phyloP scores from a whole-genome alignment of 352 stramenopile species.

The Pythium aristosporum region DNA sequence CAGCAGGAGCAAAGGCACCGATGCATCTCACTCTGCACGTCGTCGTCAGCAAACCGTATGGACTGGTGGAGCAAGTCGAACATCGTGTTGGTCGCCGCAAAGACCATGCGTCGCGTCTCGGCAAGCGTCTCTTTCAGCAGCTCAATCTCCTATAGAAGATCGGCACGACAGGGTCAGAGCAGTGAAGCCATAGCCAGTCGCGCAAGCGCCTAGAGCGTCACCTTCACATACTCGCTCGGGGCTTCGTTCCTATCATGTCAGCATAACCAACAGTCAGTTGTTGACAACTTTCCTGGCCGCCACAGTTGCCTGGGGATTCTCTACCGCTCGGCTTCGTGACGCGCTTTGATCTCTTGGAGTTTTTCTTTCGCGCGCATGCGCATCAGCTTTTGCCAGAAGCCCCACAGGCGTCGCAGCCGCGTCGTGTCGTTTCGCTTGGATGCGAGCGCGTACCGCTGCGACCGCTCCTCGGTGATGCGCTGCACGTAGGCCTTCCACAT shows the following conservation, averaged over 20 bases:
- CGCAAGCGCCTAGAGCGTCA: neutral
- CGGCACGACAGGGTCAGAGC: no score
- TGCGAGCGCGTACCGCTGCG: constrained; percentile 59
- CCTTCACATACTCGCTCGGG: constrained; percentile 25
- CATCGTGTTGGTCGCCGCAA: constrained; percentile 58
- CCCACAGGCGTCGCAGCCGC: constrained; percentile 39
- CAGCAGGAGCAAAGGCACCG: no score
- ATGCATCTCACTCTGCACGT: constrained; percentile 44
- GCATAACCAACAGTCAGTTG: neutral
- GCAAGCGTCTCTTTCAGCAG: constrained; percentile 50
- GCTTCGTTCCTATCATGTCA: constrained; percentile 17
- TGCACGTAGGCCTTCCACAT: constrained; percentile 60
- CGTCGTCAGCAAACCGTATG: constrained; percentile 49
- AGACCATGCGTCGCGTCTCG: constrained; percentile 58
- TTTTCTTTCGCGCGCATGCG: constrained; percentile 51
- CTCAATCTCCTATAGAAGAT: constrained; percentile 43
- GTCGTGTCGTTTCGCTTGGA: constrained; percentile 57
- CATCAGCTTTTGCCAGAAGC: constrained; percentile 56
- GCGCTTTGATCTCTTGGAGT: constrained; percentile 43
- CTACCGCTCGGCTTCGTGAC: constrained; percentile 44
- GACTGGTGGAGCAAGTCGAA: constrained; percentile 61
- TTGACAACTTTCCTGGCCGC: neutral
- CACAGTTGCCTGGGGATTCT: neutral
- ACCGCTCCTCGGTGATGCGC: constrained; percentile 55
- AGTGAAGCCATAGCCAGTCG: no score